Evolutionary conservation across 2,329 filamentous ascomycete species (phyloP), one percentile per base, ranked within the genome.

Genomic region (Botryotinia convoluta): DNA sequence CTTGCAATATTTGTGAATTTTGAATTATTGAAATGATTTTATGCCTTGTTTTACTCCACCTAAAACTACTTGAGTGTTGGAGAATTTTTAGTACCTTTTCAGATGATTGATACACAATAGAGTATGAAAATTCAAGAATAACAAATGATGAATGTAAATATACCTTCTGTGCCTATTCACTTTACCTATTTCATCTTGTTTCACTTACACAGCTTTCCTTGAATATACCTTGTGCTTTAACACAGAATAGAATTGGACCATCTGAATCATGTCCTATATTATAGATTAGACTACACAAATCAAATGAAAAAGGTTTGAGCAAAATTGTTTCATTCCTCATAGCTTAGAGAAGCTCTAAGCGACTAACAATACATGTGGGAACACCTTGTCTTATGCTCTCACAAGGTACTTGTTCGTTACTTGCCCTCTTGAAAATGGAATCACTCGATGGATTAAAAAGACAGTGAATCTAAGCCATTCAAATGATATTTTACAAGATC

Each of bases 211-310:
- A 18, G 1, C 0, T n/a, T 57, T 54, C 26, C 48, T n/a, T 57
- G 26, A 2, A 18, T 5, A 18, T n/a, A 29, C 3, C 12, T 29
- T 29, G n/a, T 29, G n/a, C n/a, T 57, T 51, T 10, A n/a, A 12
- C 9, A 51, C n/a, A 1, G 2, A 8, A 9, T 57, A 18, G 14
- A 4, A 29, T 29, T 0, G 0, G n/a, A 16, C n/a, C 2, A 18
- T 18, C 3, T 29, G 2, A 54, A 54, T 29, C 3, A 18, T 18
- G 6, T 29, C 12, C 2, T 1, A 54, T 29, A 29, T 8, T 1
- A 8, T 54, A 54, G 6, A 8, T 16, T 54, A 6, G 18, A 54
- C 14, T 29, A 8, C 4, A n/a, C 5, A 29, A 12, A 54, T 8
- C 14, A 18, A 16, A 54, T 29, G n/a, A 16, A 54, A 54, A 54